Conservation (phyloP, 495 filamentous ascomycete species). For the Cercophora sp. region DNA sequence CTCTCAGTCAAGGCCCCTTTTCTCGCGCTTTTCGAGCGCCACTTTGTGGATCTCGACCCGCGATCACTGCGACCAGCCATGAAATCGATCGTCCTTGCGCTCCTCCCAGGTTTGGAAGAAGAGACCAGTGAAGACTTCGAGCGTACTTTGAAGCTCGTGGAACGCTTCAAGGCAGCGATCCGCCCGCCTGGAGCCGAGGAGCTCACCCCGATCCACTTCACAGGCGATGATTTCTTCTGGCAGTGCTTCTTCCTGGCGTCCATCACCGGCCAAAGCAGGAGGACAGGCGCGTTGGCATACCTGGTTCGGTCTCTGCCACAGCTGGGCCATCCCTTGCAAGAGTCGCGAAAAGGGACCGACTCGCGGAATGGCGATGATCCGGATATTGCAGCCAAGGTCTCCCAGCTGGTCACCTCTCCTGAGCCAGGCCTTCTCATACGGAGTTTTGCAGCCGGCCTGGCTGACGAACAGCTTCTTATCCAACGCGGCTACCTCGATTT, state of each 20-base stretch:
- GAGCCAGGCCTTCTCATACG: conserved; percentile 88
- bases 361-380: conserved; percentile 20
- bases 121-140: conserved; percentile 97
- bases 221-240: conserved; percentile 89
- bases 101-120: conserved; percentile 90
- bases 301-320: conserved; percentile 74
- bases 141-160: conserved; percentile 70
- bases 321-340: conserved; percentile 46
- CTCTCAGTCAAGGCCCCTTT: conserved; percentile 81
- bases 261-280: conserved; percentile 79
- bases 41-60: conserved; percentile 67
- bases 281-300: conserved; percentile 83
- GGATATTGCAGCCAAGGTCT: conserved; percentile 45
- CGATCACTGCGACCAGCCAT: conserved; percentile 75
- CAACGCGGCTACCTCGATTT: conserved; percentile 93
- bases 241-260: conserved; percentile 93
- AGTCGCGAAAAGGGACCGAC: conserved; percentile 18
- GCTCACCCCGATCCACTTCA: conserved; percentile 49
- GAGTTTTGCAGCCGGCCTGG: conserved; percentile 85
- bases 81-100: conserved; percentile 78
- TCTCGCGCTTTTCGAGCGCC: conserved; percentile 75
- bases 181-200: conserved; percentile 44
- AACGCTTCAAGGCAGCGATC: conserved; percentile 69
- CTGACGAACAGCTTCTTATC: conserved; percentile 83
- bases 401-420: conserved; percentile 77